phyloP scores from a whole-genome alignment of 1,284 basidiomycete genomes.

The Leccinum pseudoinsigne region DNA sequence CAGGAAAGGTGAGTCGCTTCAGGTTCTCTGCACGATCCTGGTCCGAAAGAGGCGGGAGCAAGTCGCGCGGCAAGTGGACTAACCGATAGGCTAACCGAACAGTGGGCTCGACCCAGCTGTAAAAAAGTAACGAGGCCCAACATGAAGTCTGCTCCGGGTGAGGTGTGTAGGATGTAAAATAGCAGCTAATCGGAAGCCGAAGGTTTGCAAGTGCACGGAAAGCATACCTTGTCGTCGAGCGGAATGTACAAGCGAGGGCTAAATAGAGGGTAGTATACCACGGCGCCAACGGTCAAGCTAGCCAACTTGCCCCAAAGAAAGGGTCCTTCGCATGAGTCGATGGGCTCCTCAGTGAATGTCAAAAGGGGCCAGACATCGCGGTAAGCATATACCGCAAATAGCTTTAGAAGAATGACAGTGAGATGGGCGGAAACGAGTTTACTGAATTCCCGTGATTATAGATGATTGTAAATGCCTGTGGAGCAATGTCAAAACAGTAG shows the following conservation, averaged over 20 bases:
- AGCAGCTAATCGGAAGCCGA: not conserved
- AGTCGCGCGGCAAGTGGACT: not conserved
- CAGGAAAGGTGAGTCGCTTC: not conserved
- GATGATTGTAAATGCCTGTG: not conserved
- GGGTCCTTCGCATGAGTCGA: conserved; percentile 25
- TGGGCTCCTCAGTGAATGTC: conserved; percentile 37
- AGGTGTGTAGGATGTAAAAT: not conserved
- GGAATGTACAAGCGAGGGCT: not conserved
- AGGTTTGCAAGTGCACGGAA: not conserved
- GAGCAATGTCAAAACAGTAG: no score
- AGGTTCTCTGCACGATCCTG: not conserved
- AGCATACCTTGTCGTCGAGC: not conserved
- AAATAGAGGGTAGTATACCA: not conserved
- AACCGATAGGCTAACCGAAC: not conserved
- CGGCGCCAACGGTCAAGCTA: not conserved
- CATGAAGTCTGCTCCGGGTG: conserved; percentile 2
- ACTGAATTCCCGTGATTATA: not conserved
- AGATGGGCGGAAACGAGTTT: conserved; percentile 2
- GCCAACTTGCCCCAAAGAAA: conserved; percentile 27
- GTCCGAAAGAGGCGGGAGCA: conserved; percentile 1
- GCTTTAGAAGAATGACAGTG: conserved; percentile 4
- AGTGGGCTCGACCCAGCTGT: conserved; percentile 2
- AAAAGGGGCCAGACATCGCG: conserved; percentile 56
- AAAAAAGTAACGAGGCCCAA: conserved; percentile 1
- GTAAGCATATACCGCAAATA: conserved; percentile 45